These are phyloP conservation scores for Pseudocercospora cruenta DNA, from an alignment of 2,329 filamentous ascomycete species.

Conservation along the genomic window DNA sequence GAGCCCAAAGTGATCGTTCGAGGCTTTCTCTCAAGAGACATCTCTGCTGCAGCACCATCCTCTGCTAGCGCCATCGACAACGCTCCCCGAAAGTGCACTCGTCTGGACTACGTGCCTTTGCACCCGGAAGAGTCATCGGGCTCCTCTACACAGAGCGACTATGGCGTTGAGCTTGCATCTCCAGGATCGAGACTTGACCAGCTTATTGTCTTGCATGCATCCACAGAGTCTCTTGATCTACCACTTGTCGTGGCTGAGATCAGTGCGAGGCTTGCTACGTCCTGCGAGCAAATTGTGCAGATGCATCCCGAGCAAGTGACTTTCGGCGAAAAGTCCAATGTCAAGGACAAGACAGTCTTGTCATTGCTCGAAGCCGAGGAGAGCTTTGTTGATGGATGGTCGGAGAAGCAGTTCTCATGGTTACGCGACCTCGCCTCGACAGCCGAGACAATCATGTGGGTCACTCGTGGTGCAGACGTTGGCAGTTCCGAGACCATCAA, in stretches of 20 bases:
- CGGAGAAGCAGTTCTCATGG: slow-evolving; percentile 11
- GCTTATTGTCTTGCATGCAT: slow-evolving; percentile 6
- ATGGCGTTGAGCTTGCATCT: not conserved
- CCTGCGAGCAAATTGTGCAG: not conserved
- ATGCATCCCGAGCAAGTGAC: slow-evolving; percentile 10
- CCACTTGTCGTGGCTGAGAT: slow-evolving; percentile 9
- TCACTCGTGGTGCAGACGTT: slow-evolving; percentile 12
- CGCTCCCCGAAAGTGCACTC: slow-evolving; percentile 9
- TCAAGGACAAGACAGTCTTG: slow-evolving; percentile 6
- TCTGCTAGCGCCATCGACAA: not conserved
- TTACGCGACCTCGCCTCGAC: slow-evolving; percentile 9
- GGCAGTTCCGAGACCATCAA: not conserved
- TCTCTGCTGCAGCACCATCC: not conserved
- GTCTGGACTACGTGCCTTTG: slow-evolving; percentile 8
- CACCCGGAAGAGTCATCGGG: not conserved
- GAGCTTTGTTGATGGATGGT: slow-evolving; percentile 10
- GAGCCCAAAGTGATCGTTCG: slow-evolving; percentile 9
- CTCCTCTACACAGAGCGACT: slow-evolving; percentile 2
- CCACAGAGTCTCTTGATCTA: slow-evolving; percentile 4
- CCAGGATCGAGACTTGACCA: not conserved
- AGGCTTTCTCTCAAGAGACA: slow-evolving; percentile 8
- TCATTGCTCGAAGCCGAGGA: slow-evolving; percentile 13
- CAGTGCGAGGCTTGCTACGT: slow-evolving; percentile 1
- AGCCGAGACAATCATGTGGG: slow-evolving; percentile 11
- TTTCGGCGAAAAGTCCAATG: not conserved